Percentiles rank a stretch among this genome's conserved stretches.
Evolutionary conservation across 2,329 filamentous ascomycete genomes (phyloP).

Genomic region (Hirsutella minnesotensis): DNA sequence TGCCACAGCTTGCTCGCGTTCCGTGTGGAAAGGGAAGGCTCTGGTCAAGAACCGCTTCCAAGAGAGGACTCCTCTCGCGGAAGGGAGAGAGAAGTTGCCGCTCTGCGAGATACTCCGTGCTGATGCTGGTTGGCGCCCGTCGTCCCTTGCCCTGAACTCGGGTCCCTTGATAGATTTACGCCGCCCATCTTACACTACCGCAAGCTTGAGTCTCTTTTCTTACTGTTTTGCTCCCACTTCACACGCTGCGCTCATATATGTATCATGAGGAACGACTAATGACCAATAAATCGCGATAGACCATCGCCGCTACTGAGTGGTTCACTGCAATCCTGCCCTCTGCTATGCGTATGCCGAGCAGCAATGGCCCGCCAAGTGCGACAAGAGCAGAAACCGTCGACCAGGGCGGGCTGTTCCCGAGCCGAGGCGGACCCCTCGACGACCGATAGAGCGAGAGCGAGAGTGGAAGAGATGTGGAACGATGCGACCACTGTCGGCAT

Average conservation of each 20-base stretch:
- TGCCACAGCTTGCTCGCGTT: too few species aligned
- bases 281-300: conserved; percentile 10
- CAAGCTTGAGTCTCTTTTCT: neutral
- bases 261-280: conserved; percentile 5
- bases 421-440: neutral
- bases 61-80: too few species aligned
- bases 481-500: neutral
- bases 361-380: neutral
- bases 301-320: conserved; percentile 9
- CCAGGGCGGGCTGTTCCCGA: neutral
- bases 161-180: too few species aligned
- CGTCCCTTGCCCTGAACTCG: too few species aligned
- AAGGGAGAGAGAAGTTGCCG: too few species aligned
- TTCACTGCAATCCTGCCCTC: neutral
- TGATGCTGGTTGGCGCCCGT: too few species aligned
- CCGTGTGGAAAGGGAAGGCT: too few species aligned
- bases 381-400: neutral
- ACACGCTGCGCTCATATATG: neutral
- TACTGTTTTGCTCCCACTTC: neutral
- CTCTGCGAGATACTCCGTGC: too few species aligned
- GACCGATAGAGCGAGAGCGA: neutral
- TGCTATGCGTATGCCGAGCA: neutral
- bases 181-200: too few species aligned
- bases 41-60: too few species aligned
- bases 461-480: neutral